phyloP scores from a whole-genome alignment of 2,329 filamentous ascomycete species.

The Pseudogymnoascus sp. region DNA sequence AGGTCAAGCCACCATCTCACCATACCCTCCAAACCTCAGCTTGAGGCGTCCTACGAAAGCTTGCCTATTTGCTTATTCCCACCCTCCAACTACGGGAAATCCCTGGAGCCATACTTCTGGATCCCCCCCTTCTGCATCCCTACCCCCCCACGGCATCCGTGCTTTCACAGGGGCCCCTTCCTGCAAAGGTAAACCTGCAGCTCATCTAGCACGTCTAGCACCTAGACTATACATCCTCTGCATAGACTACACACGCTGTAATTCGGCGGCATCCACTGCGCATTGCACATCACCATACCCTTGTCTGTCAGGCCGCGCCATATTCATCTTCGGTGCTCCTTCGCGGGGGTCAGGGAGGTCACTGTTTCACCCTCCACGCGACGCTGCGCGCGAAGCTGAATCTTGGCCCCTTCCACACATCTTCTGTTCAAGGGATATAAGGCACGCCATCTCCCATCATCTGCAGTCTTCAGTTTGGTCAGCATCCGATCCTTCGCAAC shows the following conservation, averaged over 20 bases:
- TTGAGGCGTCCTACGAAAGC: neutral
- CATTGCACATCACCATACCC: neutral
- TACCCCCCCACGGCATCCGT: neutral
- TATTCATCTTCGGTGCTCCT: neutral
- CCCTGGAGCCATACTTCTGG: conserved; percentile 1
- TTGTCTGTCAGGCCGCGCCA: conserved; percentile 4
- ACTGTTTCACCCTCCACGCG: conserved; percentile 7
- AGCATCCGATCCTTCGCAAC: neutral
- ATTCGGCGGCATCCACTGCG: neutral
- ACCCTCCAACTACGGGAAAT: neutral
- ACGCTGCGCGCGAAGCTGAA: neutral
- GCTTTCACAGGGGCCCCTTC: neutral
- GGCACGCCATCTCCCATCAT: conserved; percentile 7
- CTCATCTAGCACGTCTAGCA: neutral
- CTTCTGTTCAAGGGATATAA: conserved; percentile 1
- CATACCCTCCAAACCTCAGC: neutral
- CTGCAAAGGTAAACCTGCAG: neutral
- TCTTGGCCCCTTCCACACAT: neutral
- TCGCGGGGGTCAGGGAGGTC: neutral
- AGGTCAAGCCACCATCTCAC: neutral
- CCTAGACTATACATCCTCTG: neutral
- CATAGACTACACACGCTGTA: neutral
- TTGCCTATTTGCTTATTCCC: conserved; percentile 3
- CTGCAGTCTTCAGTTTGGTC: neutral
- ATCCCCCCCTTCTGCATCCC: neutral